phyloP scores from a whole-genome alignment of 331 rosid species.

The Acacia pycnantha region DNA sequence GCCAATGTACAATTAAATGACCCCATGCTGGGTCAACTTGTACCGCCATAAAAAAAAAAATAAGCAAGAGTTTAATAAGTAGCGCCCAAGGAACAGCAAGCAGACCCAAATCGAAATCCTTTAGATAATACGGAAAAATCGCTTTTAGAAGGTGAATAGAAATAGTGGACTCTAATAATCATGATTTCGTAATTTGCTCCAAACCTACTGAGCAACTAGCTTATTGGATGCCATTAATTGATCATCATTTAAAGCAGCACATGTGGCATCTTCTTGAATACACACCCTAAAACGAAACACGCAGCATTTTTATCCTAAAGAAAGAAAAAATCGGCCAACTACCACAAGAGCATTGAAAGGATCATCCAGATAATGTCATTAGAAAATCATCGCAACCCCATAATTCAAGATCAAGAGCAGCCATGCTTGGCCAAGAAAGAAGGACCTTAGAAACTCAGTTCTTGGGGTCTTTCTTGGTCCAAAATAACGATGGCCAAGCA shows the following conservation, averaged over 20 bases:
- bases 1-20: neutral
- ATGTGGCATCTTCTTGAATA: constrained; percentile 6
- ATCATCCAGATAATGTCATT: constrained; percentile 26
- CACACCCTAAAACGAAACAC: constrained; percentile 24
- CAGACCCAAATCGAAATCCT: neutral
- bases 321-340: neutral
- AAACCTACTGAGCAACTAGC: constrained; percentile 22
- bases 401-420: constrained; percentile 25
- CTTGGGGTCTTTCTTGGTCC: constrained; percentile 38
- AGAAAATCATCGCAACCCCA: constrained; percentile 18
- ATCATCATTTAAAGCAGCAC: constrained; percentile 27
- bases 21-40: neutral
- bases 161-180: constrained; percentile 22
- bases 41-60: neutral
- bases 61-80: neutral
- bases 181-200: neutral
- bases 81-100: constrained; percentile 1
- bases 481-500: constrained; percentile 21
- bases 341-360: constrained; percentile 27
- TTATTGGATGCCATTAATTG: constrained; percentile 24
- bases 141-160: constrained; percentile 33
- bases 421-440: constrained; percentile 20
- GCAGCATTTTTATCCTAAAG: constrained; percentile 31
- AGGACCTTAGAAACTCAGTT: constrained; percentile 26
- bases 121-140: constrained; percentile 10